Conservation (phyloP, 1,284 basidiomycete species). For the Limonomyces culmigenus region DNA sequence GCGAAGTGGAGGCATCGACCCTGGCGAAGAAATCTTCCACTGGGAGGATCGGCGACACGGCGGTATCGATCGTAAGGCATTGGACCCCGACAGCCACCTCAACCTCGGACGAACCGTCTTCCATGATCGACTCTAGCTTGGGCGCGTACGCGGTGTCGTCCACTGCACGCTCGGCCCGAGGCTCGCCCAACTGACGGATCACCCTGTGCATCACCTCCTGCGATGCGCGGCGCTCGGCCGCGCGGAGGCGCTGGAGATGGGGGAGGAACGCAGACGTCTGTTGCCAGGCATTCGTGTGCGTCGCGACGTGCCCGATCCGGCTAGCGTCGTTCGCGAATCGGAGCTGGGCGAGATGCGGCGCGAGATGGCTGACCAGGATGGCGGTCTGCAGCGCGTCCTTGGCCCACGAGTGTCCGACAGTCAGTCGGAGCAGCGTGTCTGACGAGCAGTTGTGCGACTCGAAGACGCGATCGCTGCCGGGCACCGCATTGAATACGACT, state of each 20-base stretch:
- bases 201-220: slow-evolving; percentile 10
- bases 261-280: slow-evolving; percentile 48
- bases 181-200: not conserved
- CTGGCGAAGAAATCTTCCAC: no score
- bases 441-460: slow-evolving; percentile 32
- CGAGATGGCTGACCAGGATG: slow-evolving; percentile 57
- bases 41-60: no score
- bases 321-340: slow-evolving; percentile 64
- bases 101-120: no score
- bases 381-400: slow-evolving; percentile 46
- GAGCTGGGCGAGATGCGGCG: slow-evolving; percentile 46
- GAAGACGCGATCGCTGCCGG: slow-evolving; percentile 26
- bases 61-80: no score
- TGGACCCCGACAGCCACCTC: no score
- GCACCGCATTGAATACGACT: slow-evolving; percentile 40
- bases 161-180: no score
- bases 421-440: slow-evolving; percentile 41
- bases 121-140: no score
- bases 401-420: slow-evolving; percentile 58
- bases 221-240: slow-evolving; percentile 34
- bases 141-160: no score
- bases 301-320: slow-evolving; percentile 47
- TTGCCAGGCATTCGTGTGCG: slow-evolving; percentile 51
- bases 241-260: slow-evolving; percentile 45
- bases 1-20: no score